Base-by-base conservation (phyloP, 495 filamentous ascomycete species). In the Lasiosphaeris hirsuta region DNA sequence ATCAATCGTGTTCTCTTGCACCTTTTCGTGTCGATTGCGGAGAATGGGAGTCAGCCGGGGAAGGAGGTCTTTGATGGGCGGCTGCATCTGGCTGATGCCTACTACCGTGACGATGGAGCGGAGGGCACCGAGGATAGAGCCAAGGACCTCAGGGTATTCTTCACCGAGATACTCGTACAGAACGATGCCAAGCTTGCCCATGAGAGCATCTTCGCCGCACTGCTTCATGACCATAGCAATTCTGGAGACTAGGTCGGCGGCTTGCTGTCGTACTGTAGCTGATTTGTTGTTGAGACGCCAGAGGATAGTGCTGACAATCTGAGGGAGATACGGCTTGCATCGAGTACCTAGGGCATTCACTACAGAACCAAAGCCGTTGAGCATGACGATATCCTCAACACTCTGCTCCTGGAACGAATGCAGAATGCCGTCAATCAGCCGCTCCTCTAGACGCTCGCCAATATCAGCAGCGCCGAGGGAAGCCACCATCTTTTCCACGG, bases 1-100 rank as follows among this genome's bases (percentile, higher is more conserved):
- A 69, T 99, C 95, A 65, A 99, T 97, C n/a, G 94, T 96, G 73
- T 99, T 99, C 63, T 99, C 95, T 71, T 99, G 95, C 40, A 99
- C 95, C 73, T 99, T 99, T 71, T 99, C 95, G 78, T 99, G 95
- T 46, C 95, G 89, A 75, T 99, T 99, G 53, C 95, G 90, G 45
- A 99, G 80, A 66, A 98, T 98, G 13, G 94, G 94, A 1, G 94
- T 97, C 18, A 99, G 84, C 30, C 95, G 90, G 9, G 95, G 95
- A 4, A 99, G 84, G 7, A 99, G 83, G 66, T 99, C 95, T 60
- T 91, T 90, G 71, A 99, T 97, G n/a, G 95, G 92, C 10, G 95
- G 95, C 58, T 97, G 90, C 95, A 99, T 97, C 72, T 91, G 89
- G 70, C 87, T 90, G 81, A 99, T 96, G 74, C 95, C 95, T 41